Evolutionary conservation across 2,329 filamentous ascomycete genomes (phyloP), one percentile per base, ranked within the genome.

Genomic region (Trichoderma atroviride): DNA sequence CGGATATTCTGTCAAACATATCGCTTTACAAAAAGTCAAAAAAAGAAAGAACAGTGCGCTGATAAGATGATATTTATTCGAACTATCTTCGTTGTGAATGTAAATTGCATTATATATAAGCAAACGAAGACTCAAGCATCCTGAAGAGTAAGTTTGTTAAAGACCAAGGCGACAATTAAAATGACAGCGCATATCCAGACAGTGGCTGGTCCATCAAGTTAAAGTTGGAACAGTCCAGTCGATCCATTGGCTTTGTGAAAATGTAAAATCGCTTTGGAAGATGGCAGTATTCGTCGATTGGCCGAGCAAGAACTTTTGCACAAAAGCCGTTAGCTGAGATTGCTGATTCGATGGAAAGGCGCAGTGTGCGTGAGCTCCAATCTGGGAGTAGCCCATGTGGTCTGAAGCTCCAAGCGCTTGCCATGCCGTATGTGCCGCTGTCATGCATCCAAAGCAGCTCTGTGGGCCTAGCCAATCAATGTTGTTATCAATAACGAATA

Each of bases 401-500:
- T 58, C 37, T n/a, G 63, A 40, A 9, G 35, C 63, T 5, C 63
- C 63, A 3, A 66, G 29, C 37, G 63, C 63, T 31, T 66, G 63
- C 53, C 63, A 66, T 35, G 63, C 63, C n/a, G 6, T 58, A 35
- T 56, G 63, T 35, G 63, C 63, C 14, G 63, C 29, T 11, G 63
- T 58, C 63, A 66, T 66, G 10, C 63, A 66, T 6, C 63, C 53
- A 16, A 66, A 66, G 19, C 63, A 66, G n/a, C 63, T 66, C 14
- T 66, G 53, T 6, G 63, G 63, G 27, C 63, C 53, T 10, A 66
- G 63, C 63, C 63, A 58, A 14, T 66, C 63, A n/a, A 66, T 66
- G 3, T 58, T 58, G n/a, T 66, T 66, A 29, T 58, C 63, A 35
- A 66, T 66, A 1, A 66, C 53, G 1, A 58, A 58, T 9, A 66